A percentile compares a stretch with the other conserved stretches of the same genome.
These are phyloP conservation scores for Sporothrix curviconia DNA, from an alignment of 2,329 filamentous ascomycete genomes.

Conservation along the genomic window DNA sequence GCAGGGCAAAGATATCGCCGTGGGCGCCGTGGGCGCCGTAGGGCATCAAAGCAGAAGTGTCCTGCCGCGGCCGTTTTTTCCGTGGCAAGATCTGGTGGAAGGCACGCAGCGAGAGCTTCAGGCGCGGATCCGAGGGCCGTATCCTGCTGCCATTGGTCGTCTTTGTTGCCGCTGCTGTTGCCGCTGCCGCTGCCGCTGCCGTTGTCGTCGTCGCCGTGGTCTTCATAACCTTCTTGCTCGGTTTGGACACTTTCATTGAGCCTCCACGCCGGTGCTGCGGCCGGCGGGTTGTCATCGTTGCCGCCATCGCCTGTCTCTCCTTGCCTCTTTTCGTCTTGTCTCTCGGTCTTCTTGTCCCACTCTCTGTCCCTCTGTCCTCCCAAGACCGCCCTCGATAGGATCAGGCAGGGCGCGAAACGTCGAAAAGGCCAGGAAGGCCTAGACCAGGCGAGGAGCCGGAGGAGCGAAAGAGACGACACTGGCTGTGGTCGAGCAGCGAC, in stretches of 20 bases:
- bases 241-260: no score
- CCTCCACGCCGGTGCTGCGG: not conserved
- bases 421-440: no score
- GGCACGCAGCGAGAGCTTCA: conserved; percentile 7
- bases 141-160: not conserved
- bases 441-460: no score
- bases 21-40: no score
- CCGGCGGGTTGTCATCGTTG: not conserved
- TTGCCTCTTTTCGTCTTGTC: not conserved
- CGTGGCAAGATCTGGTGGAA: conserved; percentile 1
- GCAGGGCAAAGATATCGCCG: not conserved
- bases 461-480: no score
- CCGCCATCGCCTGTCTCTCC: not conserved
- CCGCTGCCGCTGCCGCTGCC: not conserved
- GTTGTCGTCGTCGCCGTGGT: not conserved
- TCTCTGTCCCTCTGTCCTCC: no score
- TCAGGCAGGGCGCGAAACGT: no score
- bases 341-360: no score
- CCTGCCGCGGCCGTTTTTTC: conserved; percentile 6
- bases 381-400: no score
- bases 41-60: no score
- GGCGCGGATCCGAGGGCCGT: conserved; percentile 4
- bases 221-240: no score
- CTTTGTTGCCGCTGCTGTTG: not conserved
- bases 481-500: no score